phyloP scores from a whole-genome alignment of 257 asterid genomes.

The Capsicum baccatum region DNA sequence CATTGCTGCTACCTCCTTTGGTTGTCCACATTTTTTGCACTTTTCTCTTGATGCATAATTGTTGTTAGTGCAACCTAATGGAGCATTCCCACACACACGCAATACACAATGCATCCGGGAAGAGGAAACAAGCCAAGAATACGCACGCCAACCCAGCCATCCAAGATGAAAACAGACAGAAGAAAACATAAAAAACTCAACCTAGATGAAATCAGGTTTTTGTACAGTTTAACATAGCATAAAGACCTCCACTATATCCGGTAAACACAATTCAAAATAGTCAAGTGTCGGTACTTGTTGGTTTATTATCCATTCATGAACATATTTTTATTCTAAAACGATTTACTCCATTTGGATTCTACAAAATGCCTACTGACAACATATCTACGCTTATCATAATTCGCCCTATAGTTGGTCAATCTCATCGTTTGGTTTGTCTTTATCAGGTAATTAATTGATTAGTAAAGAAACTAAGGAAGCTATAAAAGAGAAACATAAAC shows the following conservation, averaged over 20 bases:
- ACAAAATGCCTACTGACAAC: neutral
- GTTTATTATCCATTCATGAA: neutral
- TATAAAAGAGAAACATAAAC: neutral
- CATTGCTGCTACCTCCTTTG: conserved; percentile 94
- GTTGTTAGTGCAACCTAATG: conserved; percentile 99
- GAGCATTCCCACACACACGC: conserved; percentile 81
- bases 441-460: conserved; percentile 9
- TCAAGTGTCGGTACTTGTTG: neutral
- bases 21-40: conserved; percentile 99
- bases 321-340: neutral
- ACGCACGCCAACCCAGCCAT: conserved; percentile 83
- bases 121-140: conserved; percentile 70
- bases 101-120: conserved; percentile 80
- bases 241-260: neutral
- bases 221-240: conserved; percentile 7
- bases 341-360: conserved; percentile 12
- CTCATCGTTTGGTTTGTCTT: neutral
- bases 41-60: conserved; percentile 95
- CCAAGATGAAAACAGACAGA: conserved; percentile 60
- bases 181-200: conserved; percentile 63
- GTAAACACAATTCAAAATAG: neutral
- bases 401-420: neutral
- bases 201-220: conserved; percentile 54
- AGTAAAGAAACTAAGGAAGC: neutral
- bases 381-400: neutral